Base-by-base conservation (phyloP, 106 monocot species). In the Xerophyta viscosa region DNA sequence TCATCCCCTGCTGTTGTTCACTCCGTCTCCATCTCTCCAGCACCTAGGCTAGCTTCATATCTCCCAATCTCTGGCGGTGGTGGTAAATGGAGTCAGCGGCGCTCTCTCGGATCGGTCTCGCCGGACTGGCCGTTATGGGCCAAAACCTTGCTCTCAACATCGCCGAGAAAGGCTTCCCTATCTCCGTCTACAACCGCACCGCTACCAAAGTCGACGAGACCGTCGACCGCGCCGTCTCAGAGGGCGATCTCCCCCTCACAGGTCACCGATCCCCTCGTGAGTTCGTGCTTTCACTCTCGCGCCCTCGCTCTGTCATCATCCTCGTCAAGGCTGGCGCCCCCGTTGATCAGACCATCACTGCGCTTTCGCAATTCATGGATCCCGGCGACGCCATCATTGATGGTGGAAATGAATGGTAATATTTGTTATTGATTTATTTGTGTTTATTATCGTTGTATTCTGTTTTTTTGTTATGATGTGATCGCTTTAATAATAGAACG, bases 131-230 rank as follows among this genome's bases (percentile, higher is more conserved):
- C 4, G 54, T 54, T n/a, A 54, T 54, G 54, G 54, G 54, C 33
- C 54, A 54, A 33, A 54, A 54, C 36, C 54, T 54, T 8, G 54
- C 54, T 18, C 54, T 54, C 31, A 54, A 54, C 33, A 54, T 54
- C 31, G 54, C 54, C 8, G 54, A 54, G 21, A 54, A 54, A 21
- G 54, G 54, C 8, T 54, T 54, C 54, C 54, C 54, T 11, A 54
- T 54, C 54, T 54, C 54, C 1, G 54, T 54, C 33, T 54, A 54
- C 54, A 54, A 54, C 54, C 54, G 54, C 7, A 33, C 54, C 33
- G 7, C 31, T 19, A 5, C 36, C 20, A 54, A 54, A 33, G 54
- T 54, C 20, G 54, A 54, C 19, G 54, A 54, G 20, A 54, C 54
- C 54, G 54, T 36, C 8, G 30, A 15, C 18, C 54, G 54, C 4